Conservation (phyloP, 805 yeast genomes). For the Starmerella bombicola region DNA sequence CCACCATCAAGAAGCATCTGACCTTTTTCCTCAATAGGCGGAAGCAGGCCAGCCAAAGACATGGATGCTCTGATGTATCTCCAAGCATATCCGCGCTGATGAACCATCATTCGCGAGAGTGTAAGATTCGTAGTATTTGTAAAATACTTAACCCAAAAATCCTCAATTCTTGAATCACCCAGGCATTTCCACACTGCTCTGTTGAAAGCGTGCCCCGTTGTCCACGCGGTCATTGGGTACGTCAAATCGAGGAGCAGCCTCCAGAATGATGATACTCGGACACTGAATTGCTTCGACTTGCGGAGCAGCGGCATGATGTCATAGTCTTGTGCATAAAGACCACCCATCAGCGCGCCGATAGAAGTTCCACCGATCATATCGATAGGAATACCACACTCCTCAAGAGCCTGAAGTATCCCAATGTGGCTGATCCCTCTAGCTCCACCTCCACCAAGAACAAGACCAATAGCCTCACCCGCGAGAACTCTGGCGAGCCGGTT, state of each 20-base stretch:
- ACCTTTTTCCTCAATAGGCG: slow-evolving; percentile 75
- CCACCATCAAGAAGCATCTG: slow-evolving; percentile 94
- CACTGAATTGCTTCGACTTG: slow-evolving; percentile 72
- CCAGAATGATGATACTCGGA: slow-evolving; percentile 76
- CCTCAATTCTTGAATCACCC: slow-evolving; percentile 87
- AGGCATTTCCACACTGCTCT: slow-evolving; percentile 95
- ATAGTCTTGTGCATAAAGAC: slow-evolving; percentile 83
- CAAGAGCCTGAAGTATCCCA: slow-evolving; percentile 82
- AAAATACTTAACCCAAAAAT: slow-evolving; percentile 82
- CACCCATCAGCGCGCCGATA: slow-evolving; percentile 92
- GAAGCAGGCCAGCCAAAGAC: slow-evolving; percentile 89
- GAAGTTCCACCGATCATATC: slow-evolving; percentile 95
- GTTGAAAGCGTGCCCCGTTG: slow-evolving; percentile 94
- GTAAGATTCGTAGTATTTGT: slow-evolving; percentile 92
- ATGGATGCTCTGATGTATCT: slow-evolving; percentile 88
- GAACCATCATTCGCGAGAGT: slow-evolving; percentile 88
- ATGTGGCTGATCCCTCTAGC: slow-evolving; percentile 89
- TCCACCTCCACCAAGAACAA: slow-evolving; percentile 96
- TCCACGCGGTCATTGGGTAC: slow-evolving; percentile 85
- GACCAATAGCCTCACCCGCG: slow-evolving; percentile 86
- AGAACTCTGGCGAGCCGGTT: slow-evolving; percentile 76
- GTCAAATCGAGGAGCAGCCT: slow-evolving; percentile 73
- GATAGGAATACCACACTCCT: slow-evolving; percentile 84
- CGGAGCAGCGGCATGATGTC: slow-evolving; percentile 87
- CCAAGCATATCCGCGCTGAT: slow-evolving; percentile 89